A percentile compares a stretch with the other conserved stretches of the same genome.
phyloP scores from a whole-genome alignment of 148 eudicot genomes.

The Linanthus parryae region DNA sequence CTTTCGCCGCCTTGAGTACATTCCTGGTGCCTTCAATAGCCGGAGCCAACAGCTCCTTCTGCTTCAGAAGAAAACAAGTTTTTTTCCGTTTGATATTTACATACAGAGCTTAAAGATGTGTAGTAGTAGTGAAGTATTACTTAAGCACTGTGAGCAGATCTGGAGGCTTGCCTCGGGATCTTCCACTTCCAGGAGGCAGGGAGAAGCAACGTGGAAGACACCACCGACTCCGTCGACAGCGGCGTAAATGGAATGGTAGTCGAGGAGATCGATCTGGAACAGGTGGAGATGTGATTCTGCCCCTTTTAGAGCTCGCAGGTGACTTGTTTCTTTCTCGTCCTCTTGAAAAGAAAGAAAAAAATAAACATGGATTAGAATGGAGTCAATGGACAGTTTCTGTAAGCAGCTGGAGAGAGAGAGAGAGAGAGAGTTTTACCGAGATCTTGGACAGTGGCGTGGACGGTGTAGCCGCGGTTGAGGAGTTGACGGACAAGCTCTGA shows the following conservation, averaged over 20 bases:
- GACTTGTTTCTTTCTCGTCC: constrained; percentile 28
- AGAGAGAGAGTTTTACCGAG: constrained; percentile 28
- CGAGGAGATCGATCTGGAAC: constrained; percentile 64
- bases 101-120: no score
- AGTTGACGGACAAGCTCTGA: constrained; percentile 63
- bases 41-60: constrained; percentile 55
- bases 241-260: constrained; percentile 45
- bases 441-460: constrained; percentile 64
- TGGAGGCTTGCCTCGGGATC: constrained; percentile 61
- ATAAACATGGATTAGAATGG: neutral
- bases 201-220: constrained; percentile 76
- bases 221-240: constrained; percentile 46
- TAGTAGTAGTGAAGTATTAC: no score
- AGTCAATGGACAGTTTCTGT: neutral
- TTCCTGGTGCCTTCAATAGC: constrained; percentile 64
- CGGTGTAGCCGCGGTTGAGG: constrained; percentile 71
- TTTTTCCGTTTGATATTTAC: no score
- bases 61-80: no score
- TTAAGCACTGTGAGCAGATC: neutral
- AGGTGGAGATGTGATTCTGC: no score
- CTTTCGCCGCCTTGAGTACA: constrained; percentile 64
- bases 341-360: constrained; percentile 19
- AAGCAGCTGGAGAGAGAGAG: neutral
- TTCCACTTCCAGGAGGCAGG: constrained; percentile 47
- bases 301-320: neutral